Percentiles rank a stretch among this genome's conserved stretches.
phyloP scores from a whole-genome alignment of 345 rosid species.

The Sapria himalayana region DNA sequence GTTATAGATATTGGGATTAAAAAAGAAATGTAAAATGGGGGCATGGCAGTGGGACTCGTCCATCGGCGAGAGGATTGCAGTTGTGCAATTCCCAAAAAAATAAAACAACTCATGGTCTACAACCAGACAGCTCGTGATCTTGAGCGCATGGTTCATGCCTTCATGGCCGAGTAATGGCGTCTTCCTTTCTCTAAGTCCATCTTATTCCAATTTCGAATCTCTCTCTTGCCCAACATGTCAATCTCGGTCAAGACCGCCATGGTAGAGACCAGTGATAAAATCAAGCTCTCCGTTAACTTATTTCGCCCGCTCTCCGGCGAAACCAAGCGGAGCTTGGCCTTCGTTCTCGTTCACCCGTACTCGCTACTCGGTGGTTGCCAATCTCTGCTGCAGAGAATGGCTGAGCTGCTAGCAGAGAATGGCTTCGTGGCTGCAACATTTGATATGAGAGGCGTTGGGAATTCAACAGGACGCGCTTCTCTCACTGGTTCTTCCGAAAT shows the following conservation, averaged over 20 bases:
- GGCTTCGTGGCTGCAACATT: conserved; percentile 58
- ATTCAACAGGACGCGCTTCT: conserved; percentile 71
- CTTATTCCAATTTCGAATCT: background rate
- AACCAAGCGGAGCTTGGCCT: conserved; percentile 15
- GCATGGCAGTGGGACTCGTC: too few relatives aligned
- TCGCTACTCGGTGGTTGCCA: conserved; percentile 75
- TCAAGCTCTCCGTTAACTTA: conserved; percentile 29
- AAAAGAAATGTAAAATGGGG: too few relatives aligned
- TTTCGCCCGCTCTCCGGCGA: conserved; percentile 32
- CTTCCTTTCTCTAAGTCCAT: background rate
- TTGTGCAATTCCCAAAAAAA: too few relatives aligned
- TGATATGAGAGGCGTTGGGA: conserved; percentile 84
- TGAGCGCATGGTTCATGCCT: too few relatives aligned
- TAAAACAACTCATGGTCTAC: too few relatives aligned
- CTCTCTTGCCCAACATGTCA: conserved; percentile 15
- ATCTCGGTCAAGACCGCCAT: conserved; percentile 23
- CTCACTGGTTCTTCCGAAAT: conserved; percentile 68
- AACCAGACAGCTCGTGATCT: too few relatives aligned
- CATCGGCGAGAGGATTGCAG: too few relatives aligned
- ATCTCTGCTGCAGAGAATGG: conserved; percentile 51
- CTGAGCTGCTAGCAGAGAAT: conserved; percentile 33
- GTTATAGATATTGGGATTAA: too few relatives aligned
- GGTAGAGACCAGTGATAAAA: conserved; percentile 34
- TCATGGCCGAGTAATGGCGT: too few relatives aligned
- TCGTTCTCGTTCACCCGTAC: conserved; percentile 82